phyloP scores from a whole-genome alignment of 495 filamentous ascomycete species.

The Penicillium subrubescens region DNA sequence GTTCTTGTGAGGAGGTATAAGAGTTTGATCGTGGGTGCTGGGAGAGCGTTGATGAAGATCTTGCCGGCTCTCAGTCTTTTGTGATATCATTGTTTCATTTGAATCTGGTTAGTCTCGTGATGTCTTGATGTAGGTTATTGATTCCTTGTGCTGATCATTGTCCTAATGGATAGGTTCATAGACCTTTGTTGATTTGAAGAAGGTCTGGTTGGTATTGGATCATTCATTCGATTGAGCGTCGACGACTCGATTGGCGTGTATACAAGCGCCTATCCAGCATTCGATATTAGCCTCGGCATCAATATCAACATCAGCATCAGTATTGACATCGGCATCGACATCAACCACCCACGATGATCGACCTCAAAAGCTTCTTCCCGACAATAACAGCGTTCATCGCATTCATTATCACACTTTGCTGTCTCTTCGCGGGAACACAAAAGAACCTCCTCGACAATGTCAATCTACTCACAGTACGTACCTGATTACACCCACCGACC shows the following conservation, averaged over 20 bases:
- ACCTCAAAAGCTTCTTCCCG: conserved; percentile 26
- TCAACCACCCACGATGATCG: conserved; percentile 7
- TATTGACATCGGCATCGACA: background rate
- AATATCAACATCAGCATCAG: background rate
- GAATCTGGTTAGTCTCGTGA: background rate
- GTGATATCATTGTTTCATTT: background rate
- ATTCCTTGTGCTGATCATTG: background rate
- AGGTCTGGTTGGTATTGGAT: background rate
- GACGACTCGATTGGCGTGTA: background rate
- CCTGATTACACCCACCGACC: background rate
- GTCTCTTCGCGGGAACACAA: conserved; percentile 69
- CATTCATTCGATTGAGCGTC: background rate
- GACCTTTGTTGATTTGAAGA: background rate
- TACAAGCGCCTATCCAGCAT: background rate
- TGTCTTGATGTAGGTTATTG: background rate
- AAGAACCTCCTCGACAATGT: conserved; percentile 62
- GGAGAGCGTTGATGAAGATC: background rate
- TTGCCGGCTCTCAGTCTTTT: no score
- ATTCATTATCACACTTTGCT: conserved; percentile 68
- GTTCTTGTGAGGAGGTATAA: background rate
- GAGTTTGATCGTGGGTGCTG: background rate
- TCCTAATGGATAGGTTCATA: background rate
- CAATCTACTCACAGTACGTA: conserved; percentile 63
- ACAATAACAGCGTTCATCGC: conserved; percentile 50
- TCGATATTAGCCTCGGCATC: background rate